A percentile compares a stretch with the other conserved stretches of the same genome.
phyloP scores from a whole-genome alignment of 2,329 filamentous ascomycete species.

The Lecanicillium sp. region DNA sequence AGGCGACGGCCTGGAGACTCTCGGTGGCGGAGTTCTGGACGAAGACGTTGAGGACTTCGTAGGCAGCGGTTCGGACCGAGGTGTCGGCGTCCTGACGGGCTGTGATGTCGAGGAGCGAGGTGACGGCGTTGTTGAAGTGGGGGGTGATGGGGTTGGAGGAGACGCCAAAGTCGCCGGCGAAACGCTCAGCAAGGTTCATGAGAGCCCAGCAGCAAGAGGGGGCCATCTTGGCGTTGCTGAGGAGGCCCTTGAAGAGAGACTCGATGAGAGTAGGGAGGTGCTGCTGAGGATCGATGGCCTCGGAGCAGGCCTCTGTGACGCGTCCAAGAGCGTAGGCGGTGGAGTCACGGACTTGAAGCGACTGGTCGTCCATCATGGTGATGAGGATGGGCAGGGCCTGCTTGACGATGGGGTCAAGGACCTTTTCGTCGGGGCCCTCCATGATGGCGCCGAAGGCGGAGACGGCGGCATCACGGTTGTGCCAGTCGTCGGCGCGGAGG shows the following conservation, averaged over 20 bases:
- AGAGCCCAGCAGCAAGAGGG: constrained; percentile 98
- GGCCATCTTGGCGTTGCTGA: constrained; percentile 93
- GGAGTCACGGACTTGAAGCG: constrained; percentile 89
- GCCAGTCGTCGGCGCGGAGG: constrained; percentile 88
- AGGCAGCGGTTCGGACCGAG: constrained; percentile 86
- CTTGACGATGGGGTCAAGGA: constrained; percentile 89
- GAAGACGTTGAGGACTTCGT: constrained; percentile 94
- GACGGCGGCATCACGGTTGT: constrained; percentile 87
- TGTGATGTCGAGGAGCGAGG: constrained; percentile 78
- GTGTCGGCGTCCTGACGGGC: constrained; percentile 78
- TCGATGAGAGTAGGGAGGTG: constrained; percentile 82
- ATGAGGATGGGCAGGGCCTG: constrained; percentile 90
- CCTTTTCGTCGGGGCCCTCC: constrained; percentile 92
- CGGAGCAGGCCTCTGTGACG: constrained; percentile 89
- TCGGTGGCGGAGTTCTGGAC: constrained; percentile 86
- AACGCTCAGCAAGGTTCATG: constrained; percentile 96
- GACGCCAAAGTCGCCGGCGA: constrained; percentile 78
- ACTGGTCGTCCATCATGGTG: constrained; percentile 82
- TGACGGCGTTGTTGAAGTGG: constrained; percentile 89
- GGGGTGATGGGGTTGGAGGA: constrained; percentile 75
- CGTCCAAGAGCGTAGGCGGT: constrained; percentile 93
- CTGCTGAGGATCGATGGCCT: constrained; percentile 77
- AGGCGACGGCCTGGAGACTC: constrained; percentile 72
- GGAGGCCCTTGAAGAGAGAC: constrained; percentile 82
- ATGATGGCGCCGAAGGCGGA: constrained; percentile 98